Evolutionary conservation across 495 filamentous ascomycete genomes (phyloP), one percentile per base, ranked within the genome.

Genomic region (Hypoxylon lienhwacheense): DNA sequence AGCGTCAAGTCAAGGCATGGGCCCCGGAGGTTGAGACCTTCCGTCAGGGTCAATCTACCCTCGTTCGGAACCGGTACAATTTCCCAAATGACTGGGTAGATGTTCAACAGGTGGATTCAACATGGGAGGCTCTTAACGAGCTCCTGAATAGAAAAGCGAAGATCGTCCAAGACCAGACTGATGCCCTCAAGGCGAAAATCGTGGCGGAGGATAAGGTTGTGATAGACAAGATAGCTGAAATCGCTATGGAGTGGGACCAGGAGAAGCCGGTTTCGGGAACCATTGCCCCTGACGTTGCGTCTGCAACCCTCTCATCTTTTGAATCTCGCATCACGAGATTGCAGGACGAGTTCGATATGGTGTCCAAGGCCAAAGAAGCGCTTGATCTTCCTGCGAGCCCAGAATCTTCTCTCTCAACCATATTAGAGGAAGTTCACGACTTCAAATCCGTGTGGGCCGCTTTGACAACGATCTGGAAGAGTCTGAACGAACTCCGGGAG

Each of bases 401-500:
- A 0, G 89, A 96, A 48, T 89, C 86, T 20, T 82, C 84, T 7
- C 81, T 99, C 14, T 77, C 81, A 5, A 78, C 84, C 10, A 87
- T 97, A 21, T 77, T 97, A 6, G 93, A 99, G 62, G 93, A 99
- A 63, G 93, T 99, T 1, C 93, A 96, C 34, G 93, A 99, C 68
- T 99, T 97, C 75, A 93, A 91, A 75, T 95, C 92, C 7, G 95
- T 99, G 10, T 99, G 93, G 93, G 85, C 90, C 17, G 90, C 88
- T 29, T 71, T 99, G 16, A 89, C 89, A 11, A 96, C 90, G 3
- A 95, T 99, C 53, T 99, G 95, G 95, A 91, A 90, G 73, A 95
- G 88, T 63, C 70, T 99, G 35, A 91, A 96, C 64, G 93, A 97
- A 61, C 85, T 97, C 20, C 83, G 89, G 10, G 95, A 97, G 55